Conservation (phyloP, 345 rosid genomes). For the Hevea brasiliensis region DNA sequence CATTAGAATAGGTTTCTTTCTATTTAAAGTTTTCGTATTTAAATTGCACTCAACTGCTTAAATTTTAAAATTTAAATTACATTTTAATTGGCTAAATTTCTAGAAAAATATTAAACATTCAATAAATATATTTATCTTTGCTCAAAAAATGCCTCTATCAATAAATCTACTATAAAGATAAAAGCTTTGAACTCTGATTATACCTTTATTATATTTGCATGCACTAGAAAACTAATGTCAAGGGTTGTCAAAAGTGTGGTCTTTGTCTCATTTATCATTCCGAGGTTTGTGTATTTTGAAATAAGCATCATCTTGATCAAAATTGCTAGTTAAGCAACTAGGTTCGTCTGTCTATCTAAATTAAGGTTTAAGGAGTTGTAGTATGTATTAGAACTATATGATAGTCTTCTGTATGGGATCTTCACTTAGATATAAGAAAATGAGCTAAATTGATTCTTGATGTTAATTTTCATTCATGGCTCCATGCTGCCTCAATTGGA, state of each 20-base stretch:
- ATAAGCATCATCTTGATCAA: not conserved
- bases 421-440: not conserved
- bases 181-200: no score
- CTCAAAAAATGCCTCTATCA: no score
- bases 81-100: no score
- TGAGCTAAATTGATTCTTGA: not conserved
- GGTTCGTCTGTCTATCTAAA: not conserved
- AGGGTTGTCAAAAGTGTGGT: not conserved
- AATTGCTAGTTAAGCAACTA: not conserved
- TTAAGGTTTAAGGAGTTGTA: not conserved
- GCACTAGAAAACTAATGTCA: not conserved
- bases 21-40: no score
- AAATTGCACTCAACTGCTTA: no score
- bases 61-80: no score
- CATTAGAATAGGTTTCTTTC: no score
- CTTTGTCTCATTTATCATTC: not conserved
- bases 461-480: not conserved
- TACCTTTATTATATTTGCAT: not conserved
- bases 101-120: no score
- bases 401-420: not conserved
- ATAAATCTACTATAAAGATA: no score
- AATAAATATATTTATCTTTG: no score
- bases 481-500: not conserved
- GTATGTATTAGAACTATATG: not conserved
- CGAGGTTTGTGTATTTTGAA: not conserved